Evolutionary conservation across 208 protist genomes (phyloP).

Genomic region (Crithidia expoeki): DNA sequence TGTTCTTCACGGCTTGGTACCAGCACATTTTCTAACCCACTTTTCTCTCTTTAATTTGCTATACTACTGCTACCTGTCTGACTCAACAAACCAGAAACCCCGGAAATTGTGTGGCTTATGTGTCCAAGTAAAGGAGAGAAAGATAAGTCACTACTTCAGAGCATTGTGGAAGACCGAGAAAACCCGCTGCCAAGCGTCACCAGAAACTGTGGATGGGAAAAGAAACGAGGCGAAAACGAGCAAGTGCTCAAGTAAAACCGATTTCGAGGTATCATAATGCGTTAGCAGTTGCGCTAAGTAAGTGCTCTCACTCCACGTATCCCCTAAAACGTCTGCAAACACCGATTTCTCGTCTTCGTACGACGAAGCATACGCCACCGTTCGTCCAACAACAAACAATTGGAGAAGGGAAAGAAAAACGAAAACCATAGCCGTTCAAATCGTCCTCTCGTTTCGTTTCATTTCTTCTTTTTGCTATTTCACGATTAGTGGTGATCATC

Average conservation of each 20-base stretch:
- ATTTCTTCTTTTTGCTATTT: background rate
- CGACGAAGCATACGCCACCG: background rate
- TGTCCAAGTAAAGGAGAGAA: background rate
- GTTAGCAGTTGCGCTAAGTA: too few relatives aligned
- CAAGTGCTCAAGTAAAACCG: background rate
- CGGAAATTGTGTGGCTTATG: background rate
- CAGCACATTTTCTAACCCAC: slow-evolving; percentile 1
- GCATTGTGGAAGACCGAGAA: background rate
- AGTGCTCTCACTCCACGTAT: too few relatives aligned
- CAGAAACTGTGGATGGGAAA: too few relatives aligned
- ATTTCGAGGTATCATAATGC: too few relatives aligned
- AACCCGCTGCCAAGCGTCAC: too few relatives aligned
- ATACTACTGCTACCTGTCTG: slow-evolving; percentile 14
- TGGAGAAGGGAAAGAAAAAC: too few relatives aligned
- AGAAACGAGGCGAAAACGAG: background rate
- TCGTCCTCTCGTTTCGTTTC: background rate
- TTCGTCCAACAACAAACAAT: background rate
- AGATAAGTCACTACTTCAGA: background rate
- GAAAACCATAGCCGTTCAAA: too few relatives aligned
- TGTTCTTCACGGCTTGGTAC: too few relatives aligned
- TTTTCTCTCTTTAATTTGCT: slow-evolving; percentile 15
- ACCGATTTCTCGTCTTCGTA: too few relatives aligned
- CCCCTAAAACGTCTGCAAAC: too few relatives aligned
- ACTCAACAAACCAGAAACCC: background rate
- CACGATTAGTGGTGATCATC: slow-evolving; percentile 80